Base-by-base conservation (phyloP, 73 alveolate genomes). In the Paramecium pentaurelia region DNA sequence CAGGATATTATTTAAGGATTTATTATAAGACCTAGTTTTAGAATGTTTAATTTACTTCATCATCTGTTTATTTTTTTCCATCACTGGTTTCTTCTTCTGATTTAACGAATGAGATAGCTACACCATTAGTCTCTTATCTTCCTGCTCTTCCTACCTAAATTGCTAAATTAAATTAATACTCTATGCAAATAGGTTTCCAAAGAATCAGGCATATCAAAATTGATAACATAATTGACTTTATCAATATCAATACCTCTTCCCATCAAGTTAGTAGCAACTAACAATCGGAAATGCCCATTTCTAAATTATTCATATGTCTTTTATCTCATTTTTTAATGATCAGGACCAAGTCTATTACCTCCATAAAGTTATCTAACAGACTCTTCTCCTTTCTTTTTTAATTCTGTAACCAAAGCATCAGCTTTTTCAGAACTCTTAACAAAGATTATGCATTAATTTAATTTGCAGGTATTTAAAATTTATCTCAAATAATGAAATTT, bases 171-270 rank as follows among this genome's bases (percentile, higher is more conserved):
- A 11, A 34, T 73, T 73, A 1, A 38, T 93, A 93, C 99, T 95
- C 99, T 97, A 96, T 98, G 99, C 86, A 98, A 91, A 92, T 98
- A 98, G 28, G 97, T 89, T 16, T 93, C 96, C 18, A 89, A 37
- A 37, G 86, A 86, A 92, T 77, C 93, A 59, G 98, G 99, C 99
- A 98, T 97, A 97, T 98, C 99, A 94, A 95, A 98, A 96, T 98
- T 98, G 96, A 98, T 96, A 42, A 98, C 99, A 80, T 98, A 98
- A 94, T 99, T 99, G 95, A 99, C 99, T 92, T 96, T 98, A 93
- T 98, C 99, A 86, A 99, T 97, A 93, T 99, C 99, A 88, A 99
- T 98, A 58, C 99, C 99, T 94, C 99, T 98, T 85, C 99, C 99
- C 96, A 98, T 98, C 58, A 99, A 92, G 92, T 99, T 99, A 73